A percentile compares a stretch with the other conserved stretches of the same genome.
phyloP scores from a whole-genome alignment of 2,329 filamentous ascomycete genomes.

The Fusarium pilosicola region DNA sequence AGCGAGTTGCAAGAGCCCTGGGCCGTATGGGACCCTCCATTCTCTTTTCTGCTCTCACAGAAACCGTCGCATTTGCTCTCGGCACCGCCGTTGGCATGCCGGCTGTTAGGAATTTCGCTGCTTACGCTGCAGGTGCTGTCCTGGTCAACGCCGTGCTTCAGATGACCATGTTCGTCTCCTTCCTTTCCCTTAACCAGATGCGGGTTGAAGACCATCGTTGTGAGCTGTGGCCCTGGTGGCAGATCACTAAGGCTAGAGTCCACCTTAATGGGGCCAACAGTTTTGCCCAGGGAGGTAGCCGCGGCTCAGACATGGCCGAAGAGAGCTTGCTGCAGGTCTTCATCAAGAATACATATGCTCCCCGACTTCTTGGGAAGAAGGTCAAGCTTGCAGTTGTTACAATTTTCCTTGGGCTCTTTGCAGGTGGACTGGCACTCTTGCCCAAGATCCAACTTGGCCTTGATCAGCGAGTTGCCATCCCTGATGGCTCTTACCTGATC shows the following conservation, averaged over 20 bases:
- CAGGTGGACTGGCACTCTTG: slow-evolving; percentile 83
- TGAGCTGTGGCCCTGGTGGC: slow-evolving; percentile 91
- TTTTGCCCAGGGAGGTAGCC: slow-evolving; percentile 62
- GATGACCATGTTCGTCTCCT: slow-evolving; percentile 95
- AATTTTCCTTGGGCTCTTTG: slow-evolving; percentile 87
- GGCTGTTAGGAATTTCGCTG: slow-evolving; percentile 95
- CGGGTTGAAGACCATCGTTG: slow-evolving; percentile 88
- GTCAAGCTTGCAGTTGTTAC: slow-evolving; percentile 81
- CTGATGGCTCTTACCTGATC: slow-evolving; percentile 93
- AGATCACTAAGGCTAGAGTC: slow-evolving; percentile 77
- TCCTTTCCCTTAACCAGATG: slow-evolving; percentile 89
- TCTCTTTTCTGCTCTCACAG: slow-evolving; percentile 91
- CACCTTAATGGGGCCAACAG: slow-evolving; percentile 70
- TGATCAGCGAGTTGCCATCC: slow-evolving; percentile 94
- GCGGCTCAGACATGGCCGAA: slow-evolving; percentile 79
- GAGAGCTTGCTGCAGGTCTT: slow-evolving; percentile 87
- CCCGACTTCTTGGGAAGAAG: slow-evolving; percentile 80
- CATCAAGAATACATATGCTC: slow-evolving; percentile 90
- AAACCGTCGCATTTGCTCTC: slow-evolving; percentile 92
- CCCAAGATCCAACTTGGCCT: slow-evolving; percentile 87
- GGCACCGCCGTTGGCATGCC: slow-evolving; percentile 98
- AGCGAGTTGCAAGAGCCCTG: slow-evolving; percentile 86
- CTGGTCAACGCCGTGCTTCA: slow-evolving; percentile 97
- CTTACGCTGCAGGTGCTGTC: slow-evolving; percentile 95
- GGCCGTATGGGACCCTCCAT: slow-evolving; percentile 98